A percentile compares a stretch with the other conserved stretches of the same genome.
phyloP scores from a whole-genome alignment of 1,139 yeast species.

The Chernovozyma aurita region DNA sequence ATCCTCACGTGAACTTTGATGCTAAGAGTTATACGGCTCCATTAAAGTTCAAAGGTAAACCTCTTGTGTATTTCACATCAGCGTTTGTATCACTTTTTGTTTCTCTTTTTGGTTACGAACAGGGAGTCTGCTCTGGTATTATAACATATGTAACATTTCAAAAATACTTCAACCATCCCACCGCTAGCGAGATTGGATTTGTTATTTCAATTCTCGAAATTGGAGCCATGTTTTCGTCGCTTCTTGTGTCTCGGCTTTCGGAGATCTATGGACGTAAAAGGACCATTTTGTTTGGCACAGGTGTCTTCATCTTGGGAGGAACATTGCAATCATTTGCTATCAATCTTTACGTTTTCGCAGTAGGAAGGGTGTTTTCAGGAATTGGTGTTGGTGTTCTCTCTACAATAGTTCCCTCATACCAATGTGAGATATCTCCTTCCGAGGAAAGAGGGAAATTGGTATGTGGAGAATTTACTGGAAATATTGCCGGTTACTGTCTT shows the following conservation, averaged over 20 bases:
- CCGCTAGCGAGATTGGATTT: constrained; percentile 44
- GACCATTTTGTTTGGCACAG: constrained; percentile 46
- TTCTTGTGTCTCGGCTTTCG: constrained; percentile 43
- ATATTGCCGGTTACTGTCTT: constrained; percentile 47
- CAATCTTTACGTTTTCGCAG: constrained; percentile 38
- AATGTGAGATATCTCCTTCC: constrained; percentile 52
- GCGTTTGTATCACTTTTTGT: constrained; percentile 82
- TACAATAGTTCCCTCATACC: constrained; percentile 52
- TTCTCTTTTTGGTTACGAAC: constrained; percentile 84
- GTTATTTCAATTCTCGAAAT: constrained; percentile 49
- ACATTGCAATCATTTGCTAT: constrained; percentile 43
- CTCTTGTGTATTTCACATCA: constrained; percentile 67
- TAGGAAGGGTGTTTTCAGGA: constrained; percentile 50
- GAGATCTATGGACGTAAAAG: constrained; percentile 45
- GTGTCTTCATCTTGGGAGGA: constrained; percentile 49
- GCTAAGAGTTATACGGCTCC: constrained; percentile 29
- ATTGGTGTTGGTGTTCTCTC: constrained; percentile 50
- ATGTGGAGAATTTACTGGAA: constrained; percentile 53
- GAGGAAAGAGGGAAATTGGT: constrained; percentile 53
- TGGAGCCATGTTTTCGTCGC: constrained; percentile 47
- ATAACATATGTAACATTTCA: constrained; percentile 43
- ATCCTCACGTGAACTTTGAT: constrained; percentile 32
- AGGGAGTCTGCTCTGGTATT: constrained; percentile 86
- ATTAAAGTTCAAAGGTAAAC: constrained; percentile 35
- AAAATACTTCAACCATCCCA: constrained; percentile 41